A percentile compares a stretch with the other conserved stretches of the same genome.
These are phyloP conservation scores for Candida schatavii DNA, from an alignment of 805 yeast genomes.

Conservation along the genomic window DNA sequence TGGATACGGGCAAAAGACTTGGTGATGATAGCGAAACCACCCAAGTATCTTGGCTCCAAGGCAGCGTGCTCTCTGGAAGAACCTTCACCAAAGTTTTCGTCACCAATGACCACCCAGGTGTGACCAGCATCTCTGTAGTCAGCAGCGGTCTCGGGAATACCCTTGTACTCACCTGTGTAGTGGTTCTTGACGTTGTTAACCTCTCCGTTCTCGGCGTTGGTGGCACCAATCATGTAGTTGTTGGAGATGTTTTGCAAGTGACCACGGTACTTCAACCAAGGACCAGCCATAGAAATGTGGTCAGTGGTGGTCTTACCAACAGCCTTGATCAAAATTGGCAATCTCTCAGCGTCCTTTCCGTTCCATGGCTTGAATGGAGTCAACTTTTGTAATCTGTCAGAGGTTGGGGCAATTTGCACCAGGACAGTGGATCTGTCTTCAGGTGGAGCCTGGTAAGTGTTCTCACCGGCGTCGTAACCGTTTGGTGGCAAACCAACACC, in stretches of 20 bases:
- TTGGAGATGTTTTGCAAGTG: constrained; percentile 97
- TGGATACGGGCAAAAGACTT: constrained; percentile 98
- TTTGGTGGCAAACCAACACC: constrained; percentile 87
- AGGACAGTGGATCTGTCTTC: constrained; percentile 69
- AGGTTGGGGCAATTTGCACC: constrained; percentile 80
- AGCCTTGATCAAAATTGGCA: constrained; percentile 95
- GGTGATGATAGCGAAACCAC: constrained; percentile 97
- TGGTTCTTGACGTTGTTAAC: constrained; percentile 88
- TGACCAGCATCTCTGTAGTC: constrained; percentile 91
- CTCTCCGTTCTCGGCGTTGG: constrained; percentile 92
- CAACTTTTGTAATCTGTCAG: constrained; percentile 94
- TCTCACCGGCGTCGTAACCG: constrained; percentile 91
- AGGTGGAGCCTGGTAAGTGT: constrained; percentile 98
- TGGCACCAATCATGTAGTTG: constrained; percentile 99
- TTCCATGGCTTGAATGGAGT: constrained; percentile 95
- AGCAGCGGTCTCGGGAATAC: constrained; percentile 96
- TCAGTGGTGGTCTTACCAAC: constrained; percentile 98
- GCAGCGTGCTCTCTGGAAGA: constrained; percentile 99
- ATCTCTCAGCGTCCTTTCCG: constrained; percentile 84
- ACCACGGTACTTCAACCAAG: constrained; percentile 99
- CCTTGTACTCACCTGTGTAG: constrained; percentile 86
- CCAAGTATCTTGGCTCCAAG: constrained; percentile 97
- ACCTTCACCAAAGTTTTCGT: constrained; percentile 99
- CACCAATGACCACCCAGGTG: constrained; percentile 97
- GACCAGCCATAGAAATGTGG: constrained; percentile 99